These are phyloP conservation scores for Phytomonas sp. DNA, from an alignment of 208 protist genomes.

Conservation along the genomic window DNA sequence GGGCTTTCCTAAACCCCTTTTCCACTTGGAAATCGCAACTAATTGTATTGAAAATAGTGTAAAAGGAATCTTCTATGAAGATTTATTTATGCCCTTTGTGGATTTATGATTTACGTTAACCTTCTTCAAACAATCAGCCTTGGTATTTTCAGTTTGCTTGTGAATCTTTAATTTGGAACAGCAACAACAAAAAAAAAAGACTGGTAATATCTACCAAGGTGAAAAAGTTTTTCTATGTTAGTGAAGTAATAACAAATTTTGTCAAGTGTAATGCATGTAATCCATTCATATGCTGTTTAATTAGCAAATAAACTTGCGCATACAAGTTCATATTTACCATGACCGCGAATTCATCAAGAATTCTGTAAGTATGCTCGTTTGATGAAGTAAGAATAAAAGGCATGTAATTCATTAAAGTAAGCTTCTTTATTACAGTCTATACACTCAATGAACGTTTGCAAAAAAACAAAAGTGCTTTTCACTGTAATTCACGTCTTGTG, in stretches of 20 bases:
- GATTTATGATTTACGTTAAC: background rate
- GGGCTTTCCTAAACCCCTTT: background rate
- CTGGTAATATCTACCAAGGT: background rate
- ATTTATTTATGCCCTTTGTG: background rate
- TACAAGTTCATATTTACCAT: background rate
- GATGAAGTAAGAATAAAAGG: background rate
- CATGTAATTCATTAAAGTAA: background rate
- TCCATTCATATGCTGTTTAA: background rate
- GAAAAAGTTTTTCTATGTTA: background rate
- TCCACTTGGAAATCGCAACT: background rate
- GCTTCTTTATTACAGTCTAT: background rate
- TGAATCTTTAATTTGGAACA: background rate
- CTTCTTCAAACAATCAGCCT: background rate
- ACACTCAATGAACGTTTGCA: background rate
- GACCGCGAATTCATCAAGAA: background rate
- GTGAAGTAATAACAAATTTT: background rate
- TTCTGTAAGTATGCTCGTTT: background rate
- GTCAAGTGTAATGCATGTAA: background rate
- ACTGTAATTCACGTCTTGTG: background rate
- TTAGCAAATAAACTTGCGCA: background rate
- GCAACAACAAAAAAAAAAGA: conserved; percentile 1
- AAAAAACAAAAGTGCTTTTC: background rate
- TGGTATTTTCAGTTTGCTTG: background rate
- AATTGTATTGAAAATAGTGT: background rate
- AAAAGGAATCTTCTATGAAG: background rate